Conservation (phyloP, 2,329 filamentous ascomycete genomes). For the Zelopaecilomyces penicillatus region DNA sequence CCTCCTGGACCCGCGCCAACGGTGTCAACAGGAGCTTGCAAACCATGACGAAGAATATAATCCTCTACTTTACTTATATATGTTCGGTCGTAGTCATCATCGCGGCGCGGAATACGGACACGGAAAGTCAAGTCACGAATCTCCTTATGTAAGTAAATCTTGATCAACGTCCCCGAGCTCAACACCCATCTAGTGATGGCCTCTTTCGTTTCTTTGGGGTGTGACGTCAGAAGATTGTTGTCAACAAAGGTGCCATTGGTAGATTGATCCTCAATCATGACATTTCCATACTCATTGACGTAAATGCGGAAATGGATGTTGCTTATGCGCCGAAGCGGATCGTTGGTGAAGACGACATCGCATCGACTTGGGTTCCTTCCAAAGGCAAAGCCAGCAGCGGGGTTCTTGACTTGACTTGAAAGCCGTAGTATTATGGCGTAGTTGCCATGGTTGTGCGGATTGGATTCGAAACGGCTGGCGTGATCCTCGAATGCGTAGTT, state of each 20-base stretch:
- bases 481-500: conserved; percentile 45
- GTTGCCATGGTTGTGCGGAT: conserved; percentile 38
- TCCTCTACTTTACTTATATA: conserved; percentile 62
- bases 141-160: conserved; percentile 50
- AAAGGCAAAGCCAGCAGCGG: conserved; percentile 70
- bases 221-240: conserved; percentile 49
- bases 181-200: conserved; percentile 50
- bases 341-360: conserved; percentile 61
- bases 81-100: conserved; percentile 53
- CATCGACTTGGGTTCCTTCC: conserved; percentile 66
- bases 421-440: conserved; percentile 73
- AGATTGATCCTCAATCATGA: conserved; percentile 90
- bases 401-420: conserved; percentile 63
- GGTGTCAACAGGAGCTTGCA: conserved; percentile 26
- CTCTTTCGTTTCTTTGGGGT: conserved; percentile 26
- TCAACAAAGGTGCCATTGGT: conserved; percentile 96
- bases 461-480: conserved; percentile 34
- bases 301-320: conserved; percentile 96
- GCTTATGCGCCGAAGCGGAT: conserved; percentile 68
- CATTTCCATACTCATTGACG: conserved; percentile 71
- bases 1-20: conserved; percentile 40
- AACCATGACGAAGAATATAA: conserved; percentile 45
- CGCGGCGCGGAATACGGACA: conserved; percentile 72
- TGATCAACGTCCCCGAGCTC: conserved; percentile 63
- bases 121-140: conserved; percentile 65